phyloP scores from a whole-genome alignment of 1,284 basidiomycete genomes.

The Cryptococcus hybrid region DNA sequence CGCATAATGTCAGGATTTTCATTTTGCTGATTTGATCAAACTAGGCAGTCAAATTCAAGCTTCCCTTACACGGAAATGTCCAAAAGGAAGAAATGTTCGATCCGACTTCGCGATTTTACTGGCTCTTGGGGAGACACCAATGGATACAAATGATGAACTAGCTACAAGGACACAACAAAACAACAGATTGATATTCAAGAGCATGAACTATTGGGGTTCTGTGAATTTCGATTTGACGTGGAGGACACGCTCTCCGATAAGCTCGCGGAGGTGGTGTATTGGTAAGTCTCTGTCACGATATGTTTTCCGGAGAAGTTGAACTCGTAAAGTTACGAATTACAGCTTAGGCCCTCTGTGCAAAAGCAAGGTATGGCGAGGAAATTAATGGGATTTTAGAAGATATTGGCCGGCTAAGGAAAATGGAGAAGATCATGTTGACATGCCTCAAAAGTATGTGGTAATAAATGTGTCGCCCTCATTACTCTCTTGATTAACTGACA shows the following conservation, averaged over 20 bases:
- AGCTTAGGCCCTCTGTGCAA: slow-evolving; percentile 20
- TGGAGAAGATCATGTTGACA: slow-evolving; percentile 48
- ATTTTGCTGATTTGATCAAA: slow-evolving; percentile 6
- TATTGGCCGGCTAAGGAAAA: slow-evolving; percentile 29
- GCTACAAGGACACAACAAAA: not conserved
- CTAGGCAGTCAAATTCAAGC: slow-evolving; percentile 18
- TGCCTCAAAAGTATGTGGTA: slow-evolving; percentile 35
- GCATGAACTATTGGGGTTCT: slow-evolving; percentile 36
- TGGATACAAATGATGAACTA: not conserved
- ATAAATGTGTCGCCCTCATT: not conserved
- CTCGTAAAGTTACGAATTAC: slow-evolving; percentile 45
- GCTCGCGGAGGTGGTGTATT: slow-evolving; percentile 44
- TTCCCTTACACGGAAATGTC: slow-evolving; percentile 22
- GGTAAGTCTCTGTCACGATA: slow-evolving; percentile 24
- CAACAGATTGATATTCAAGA: not conserved
- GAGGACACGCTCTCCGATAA: slow-evolving; percentile 39
- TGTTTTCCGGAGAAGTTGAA: not conserved
- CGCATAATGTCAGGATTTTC: not conserved
- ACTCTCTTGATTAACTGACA: not conserved
- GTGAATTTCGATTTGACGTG: slow-evolving; percentile 47
- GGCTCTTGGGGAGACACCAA: slow-evolving; percentile 1
- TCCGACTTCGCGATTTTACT: slow-evolving; percentile 32
- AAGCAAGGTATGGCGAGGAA: slow-evolving; percentile 30
- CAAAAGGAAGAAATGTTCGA: slow-evolving; percentile 47
- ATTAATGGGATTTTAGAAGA: slow-evolving; percentile 30